Evolutionary conservation across 495 filamentous ascomycete species (phyloP).

Genomic region (Eremomyces bilateralis): DNA sequence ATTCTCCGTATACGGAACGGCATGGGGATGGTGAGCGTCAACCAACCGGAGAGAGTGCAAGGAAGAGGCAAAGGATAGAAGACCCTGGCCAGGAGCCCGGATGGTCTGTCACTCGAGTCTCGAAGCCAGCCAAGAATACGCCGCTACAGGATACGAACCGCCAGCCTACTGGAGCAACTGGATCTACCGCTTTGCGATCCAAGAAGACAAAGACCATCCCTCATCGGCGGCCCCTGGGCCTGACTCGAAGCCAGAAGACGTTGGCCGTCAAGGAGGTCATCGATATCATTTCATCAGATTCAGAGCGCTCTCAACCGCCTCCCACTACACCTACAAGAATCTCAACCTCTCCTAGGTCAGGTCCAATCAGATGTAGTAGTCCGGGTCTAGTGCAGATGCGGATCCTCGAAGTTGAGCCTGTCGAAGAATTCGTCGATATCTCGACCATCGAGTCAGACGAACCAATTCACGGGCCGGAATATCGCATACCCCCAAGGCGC

Average conservation of each 20-base stretch:
- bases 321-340: neutral
- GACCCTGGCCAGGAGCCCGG: neutral
- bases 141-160: neutral
- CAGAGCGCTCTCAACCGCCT: neutral
- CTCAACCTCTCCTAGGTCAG: too few species aligned
- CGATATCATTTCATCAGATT: neutral
- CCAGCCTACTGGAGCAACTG: neutral
- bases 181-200: neutral
- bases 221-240: neutral
- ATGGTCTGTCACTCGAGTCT: neutral
- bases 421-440: neutral
- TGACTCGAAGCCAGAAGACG: neutral
- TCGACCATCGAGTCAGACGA: too few species aligned
- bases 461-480: too few species aligned
- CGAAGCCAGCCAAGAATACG: neutral
- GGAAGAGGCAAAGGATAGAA: slow-evolving; percentile 26
- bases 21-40: slow-evolving; percentile 13
- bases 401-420: neutral
- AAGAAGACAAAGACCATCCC: too few species aligned
- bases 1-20: slow-evolving; percentile 29
- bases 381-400: too few species aligned
- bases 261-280: neutral
- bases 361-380: too few species aligned
- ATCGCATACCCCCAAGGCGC: too few species aligned
- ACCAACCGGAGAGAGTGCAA: slow-evolving; percentile 17